Base-by-base conservation (phyloP, 2,329 filamentous ascomycete species). In the Tympanopsis confertula region DNA sequence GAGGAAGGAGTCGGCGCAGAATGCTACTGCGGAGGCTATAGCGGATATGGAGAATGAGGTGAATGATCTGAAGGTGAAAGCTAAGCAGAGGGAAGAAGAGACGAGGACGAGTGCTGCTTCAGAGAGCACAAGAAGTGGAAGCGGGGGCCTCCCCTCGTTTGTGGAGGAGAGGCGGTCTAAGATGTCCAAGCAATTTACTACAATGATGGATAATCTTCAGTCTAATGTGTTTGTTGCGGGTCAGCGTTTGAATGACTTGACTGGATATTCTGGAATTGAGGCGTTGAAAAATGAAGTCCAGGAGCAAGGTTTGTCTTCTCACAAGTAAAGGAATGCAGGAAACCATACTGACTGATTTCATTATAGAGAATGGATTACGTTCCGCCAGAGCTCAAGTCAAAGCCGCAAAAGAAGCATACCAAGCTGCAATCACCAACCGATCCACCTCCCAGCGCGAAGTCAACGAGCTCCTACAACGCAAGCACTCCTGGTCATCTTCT, bases 401-500 rank as follows among this genome's bases (percentile, higher is more conserved):
- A 10, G 30, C 10, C 10, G 30, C 30, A 13, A 33, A 33, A 33
- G 62, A 68, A 32, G 64, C 61, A 24, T 80, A 84, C 49, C 69
- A 77, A 37, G 63, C 71, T 28, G 78, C 79, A 4, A 78, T 80
- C 39, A 68, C 71, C 40, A 70, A 75, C 42, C 74, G 82, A 47
- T 75, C 75, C 12, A 61, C 73, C 24, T 80, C 78, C 2, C 79
- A 84, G 51, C 76, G 81, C 41, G 81, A 86, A 61, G 80, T 85
- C 28, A 83, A 84, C 41, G 74, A 77, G 29, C 64, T 86, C 22
- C 65, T 86, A 12, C 79, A 84, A 48, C 68, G 81, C 29, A 85
- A 85, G 54, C 74, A 82, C 48, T 75, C 72, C 13, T 86, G 81
- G 81, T 71, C 73, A 1, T 67, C 78, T 0, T 56, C 64, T 1